These are phyloP conservation scores for Trichoderma aggressivum DNA, from an alignment of 2,329 filamentous ascomycete genomes.

Conservation along the genomic window DNA sequence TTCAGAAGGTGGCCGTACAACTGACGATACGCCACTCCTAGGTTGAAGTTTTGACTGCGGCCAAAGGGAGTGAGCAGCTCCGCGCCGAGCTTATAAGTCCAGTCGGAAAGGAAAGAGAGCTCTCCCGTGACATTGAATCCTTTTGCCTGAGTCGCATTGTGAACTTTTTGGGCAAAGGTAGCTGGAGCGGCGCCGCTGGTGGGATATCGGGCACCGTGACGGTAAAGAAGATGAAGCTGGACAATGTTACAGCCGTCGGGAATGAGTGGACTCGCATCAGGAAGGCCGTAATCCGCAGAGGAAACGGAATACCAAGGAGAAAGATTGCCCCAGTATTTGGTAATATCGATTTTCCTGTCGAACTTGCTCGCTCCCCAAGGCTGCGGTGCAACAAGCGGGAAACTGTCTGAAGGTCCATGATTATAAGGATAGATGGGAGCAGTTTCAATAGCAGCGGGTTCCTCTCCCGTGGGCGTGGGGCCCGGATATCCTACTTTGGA, in stretches of 20 bases:
- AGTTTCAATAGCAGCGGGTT: background rate
- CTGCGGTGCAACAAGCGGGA: background rate
- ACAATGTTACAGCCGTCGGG: background rate
- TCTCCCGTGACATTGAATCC: background rate
- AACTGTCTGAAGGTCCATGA: background rate
- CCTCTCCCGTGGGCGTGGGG: background rate
- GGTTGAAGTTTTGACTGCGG: slow-evolving; percentile 12
- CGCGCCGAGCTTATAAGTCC: slow-evolving; percentile 1
- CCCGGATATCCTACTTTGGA: background rate
- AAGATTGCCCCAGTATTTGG: background rate
- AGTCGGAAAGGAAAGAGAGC: background rate
- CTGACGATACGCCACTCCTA: slow-evolving; percentile 1
- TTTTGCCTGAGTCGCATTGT: background rate
- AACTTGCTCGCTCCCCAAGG: background rate
- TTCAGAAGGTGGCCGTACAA: background rate
- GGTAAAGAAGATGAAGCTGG: background rate
- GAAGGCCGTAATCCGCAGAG: background rate
- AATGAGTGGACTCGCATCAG: background rate
- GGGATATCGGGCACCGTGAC: slow-evolving; percentile 2
- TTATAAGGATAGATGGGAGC: background rate
- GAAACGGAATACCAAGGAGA: background rate
- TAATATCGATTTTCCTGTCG: background rate
- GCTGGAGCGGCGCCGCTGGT: slow-evolving; percentile 5
- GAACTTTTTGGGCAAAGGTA: slow-evolving; percentile 1
- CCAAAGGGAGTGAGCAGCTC: slow-evolving; percentile 6